Conservation (phyloP, 2,329 filamentous ascomycete genomes). For the Apiospora hydei region DNA sequence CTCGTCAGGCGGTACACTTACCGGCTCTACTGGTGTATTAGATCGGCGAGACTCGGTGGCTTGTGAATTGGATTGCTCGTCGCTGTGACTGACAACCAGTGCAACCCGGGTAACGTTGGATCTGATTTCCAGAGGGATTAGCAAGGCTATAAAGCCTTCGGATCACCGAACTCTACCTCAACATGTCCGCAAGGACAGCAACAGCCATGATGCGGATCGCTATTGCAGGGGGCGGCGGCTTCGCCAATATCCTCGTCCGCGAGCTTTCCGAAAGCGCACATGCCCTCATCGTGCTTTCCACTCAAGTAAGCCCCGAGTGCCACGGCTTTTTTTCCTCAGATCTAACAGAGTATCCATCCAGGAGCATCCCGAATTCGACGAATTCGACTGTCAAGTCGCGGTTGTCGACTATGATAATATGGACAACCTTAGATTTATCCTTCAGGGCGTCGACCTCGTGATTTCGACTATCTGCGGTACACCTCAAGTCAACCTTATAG, state of each 20-base stretch:
- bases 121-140: constrained; percentile 8
- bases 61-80: background rate
- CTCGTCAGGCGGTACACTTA: background rate
- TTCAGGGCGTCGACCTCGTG: constrained; percentile 77
- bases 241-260: constrained; percentile 64
- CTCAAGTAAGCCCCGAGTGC: constrained; percentile 55
- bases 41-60: background rate
- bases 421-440: constrained; percentile 65
- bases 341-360: constrained; percentile 37
- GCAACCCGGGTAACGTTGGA: constrained; percentile 19
- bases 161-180: background rate
- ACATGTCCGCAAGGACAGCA: constrained; percentile 33
- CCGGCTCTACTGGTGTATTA: background rate
- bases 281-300: constrained; percentile 74
- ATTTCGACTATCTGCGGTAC: constrained; percentile 75
- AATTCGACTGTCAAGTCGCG: constrained; percentile 69
- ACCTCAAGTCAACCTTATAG: constrained; percentile 74
- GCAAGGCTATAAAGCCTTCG: background rate
- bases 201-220: constrained; percentile 64
- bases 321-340: background rate
- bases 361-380: constrained; percentile 61
- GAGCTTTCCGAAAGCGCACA: constrained; percentile 70
- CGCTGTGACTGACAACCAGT: background rate
- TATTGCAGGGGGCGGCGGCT: constrained; percentile 66
- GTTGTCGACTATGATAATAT: constrained; percentile 71